phyloP scores from a whole-genome alignment of 2,329 filamentous ascomycete species.

The Apiospora saccharicola region DNA sequence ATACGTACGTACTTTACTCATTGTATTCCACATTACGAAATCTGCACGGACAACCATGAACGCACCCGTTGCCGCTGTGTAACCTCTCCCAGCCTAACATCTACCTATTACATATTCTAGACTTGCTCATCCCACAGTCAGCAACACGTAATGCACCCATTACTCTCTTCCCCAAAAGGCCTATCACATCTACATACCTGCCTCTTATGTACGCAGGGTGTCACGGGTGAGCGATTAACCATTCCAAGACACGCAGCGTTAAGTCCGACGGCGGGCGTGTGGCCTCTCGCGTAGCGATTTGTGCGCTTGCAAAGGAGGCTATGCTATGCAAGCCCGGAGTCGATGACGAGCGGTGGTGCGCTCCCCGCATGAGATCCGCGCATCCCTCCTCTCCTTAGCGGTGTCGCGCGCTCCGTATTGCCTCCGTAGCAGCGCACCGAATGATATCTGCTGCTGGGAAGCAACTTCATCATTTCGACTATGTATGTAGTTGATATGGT shows the following conservation, averaged over 20 bases:
- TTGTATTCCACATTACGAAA: not conserved
- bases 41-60: not conserved
- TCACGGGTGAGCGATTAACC: not conserved
- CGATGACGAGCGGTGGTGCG: not conserved
- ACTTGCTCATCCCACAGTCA: not conserved
- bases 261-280: not conserved
- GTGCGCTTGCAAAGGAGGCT: not conserved
- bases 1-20: not conserved
- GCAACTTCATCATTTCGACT: not conserved
- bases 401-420: not conserved
- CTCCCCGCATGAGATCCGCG: slow-evolving; percentile 7
- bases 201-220: not conserved
- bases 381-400: not conserved
- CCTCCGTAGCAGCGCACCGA: not conserved
- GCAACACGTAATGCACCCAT: slow-evolving; percentile 7
- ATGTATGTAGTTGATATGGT: not conserved
- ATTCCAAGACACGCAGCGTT: slow-evolving; percentile 15
- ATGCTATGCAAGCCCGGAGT: not conserved
- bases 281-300: not conserved
- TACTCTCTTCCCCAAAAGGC: not conserved
- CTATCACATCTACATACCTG: not conserved
- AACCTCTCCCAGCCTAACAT: not conserved
- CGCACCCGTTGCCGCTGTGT: not conserved
- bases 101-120: not conserved
- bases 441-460: not conserved